Conservation (phyloP, 2,329 filamentous ascomycete species). For the Truncatella angustata region DNA sequence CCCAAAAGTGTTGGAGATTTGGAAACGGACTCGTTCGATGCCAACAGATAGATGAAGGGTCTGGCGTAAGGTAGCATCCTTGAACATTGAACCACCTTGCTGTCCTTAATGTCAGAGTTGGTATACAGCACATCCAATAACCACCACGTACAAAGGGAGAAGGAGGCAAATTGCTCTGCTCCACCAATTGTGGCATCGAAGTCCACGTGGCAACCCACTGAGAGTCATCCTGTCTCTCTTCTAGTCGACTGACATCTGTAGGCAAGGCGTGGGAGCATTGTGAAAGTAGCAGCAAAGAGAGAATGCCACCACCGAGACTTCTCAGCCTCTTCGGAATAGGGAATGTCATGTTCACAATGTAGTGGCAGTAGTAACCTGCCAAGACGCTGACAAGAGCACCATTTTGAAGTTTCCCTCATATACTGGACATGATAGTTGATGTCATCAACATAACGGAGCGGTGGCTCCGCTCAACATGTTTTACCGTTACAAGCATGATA, state of each 20-base stretch:
- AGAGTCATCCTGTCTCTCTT: constrained; percentile 25
- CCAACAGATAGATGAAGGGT: constrained; percentile 60
- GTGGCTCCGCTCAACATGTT: neutral
- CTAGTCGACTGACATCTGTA: neutral
- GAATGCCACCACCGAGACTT: neutral
- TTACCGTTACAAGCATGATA: too few species aligned
- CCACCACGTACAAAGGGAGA: constrained; percentile 51
- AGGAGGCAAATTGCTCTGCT: constrained; percentile 60
- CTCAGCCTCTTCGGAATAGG: neutral
- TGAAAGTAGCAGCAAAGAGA: neutral
- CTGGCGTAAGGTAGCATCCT: constrained; percentile 64
- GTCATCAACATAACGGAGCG: neutral
- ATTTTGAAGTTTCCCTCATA: neutral
- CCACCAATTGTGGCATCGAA: constrained; percentile 64
- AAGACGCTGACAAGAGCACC: neutral
- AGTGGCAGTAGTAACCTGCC: neutral
- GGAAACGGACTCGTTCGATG: constrained; percentile 56
- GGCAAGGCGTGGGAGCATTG: neutral
- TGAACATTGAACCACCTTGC: constrained; percentile 47
- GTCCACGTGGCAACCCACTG: constrained; percentile 67
- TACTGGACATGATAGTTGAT: neutral
- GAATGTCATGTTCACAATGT: neutral
- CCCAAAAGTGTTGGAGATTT: constrained; percentile 66
- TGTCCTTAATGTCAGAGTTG: constrained; percentile 19
- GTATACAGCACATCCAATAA: too few species aligned